phyloP scores from a whole-genome alignment of 1,284 basidiomycete species.

The Hymenochaete sp. region DNA sequence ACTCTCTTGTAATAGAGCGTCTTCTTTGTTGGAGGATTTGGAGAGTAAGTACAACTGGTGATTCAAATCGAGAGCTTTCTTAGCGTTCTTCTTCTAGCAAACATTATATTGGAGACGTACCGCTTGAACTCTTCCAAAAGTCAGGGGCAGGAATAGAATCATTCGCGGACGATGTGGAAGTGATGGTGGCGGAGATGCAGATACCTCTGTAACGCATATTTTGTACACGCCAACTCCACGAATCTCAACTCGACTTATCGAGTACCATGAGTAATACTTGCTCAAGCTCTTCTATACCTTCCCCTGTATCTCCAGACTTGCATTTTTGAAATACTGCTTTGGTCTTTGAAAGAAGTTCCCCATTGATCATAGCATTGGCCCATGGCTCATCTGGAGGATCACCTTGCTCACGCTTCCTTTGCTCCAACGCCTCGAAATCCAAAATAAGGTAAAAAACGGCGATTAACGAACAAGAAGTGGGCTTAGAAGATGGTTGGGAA shows the following conservation, averaged over 20 bases:
- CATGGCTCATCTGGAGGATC: constrained; percentile 37
- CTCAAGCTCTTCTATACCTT: constrained; percentile 1
- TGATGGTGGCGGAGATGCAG: background rate
- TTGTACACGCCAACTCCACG: no score
- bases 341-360: constrained; percentile 28
- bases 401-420: constrained; percentile 24
- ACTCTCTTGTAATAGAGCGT: constrained; percentile 31
- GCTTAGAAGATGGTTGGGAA: background rate
- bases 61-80: background rate
- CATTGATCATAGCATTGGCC: constrained; percentile 30
- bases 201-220: background rate
- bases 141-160: background rate
- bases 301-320: no score
- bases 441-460: constrained; percentile 41
- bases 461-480: constrained; percentile 13
- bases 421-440: constrained; percentile 39
- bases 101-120: constrained; percentile 53
- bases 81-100: constrained; percentile 25
- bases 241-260: constrained; percentile 3
- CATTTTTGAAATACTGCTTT: no score
- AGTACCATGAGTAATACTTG: background rate
- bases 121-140: constrained; percentile 40
- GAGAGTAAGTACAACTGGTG: constrained; percentile 44
- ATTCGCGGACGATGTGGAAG: background rate
- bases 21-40: constrained; percentile 63